A percentile compares a stretch with the other conserved stretches of the same genome.
Conservation (phyloP, 2,329 filamentous ascomycete species). For the Tolypocladium album region DNA sequence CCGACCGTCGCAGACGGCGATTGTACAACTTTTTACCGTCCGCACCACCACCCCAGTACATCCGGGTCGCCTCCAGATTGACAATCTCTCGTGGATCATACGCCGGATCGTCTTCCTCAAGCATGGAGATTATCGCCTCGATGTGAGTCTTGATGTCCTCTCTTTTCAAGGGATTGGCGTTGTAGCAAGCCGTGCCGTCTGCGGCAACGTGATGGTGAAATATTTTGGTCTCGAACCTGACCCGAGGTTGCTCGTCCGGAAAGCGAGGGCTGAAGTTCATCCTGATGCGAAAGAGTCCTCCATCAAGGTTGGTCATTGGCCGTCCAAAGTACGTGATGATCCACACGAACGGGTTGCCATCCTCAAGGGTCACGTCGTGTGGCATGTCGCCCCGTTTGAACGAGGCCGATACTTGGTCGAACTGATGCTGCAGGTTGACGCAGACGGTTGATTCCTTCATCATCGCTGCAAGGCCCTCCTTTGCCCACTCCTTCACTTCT, state of each 20-base stretch:
- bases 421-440: conserved; percentile 73
- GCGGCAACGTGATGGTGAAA: conserved; percentile 82
- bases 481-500: conserved; percentile 63
- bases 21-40: conserved; percentile 80
- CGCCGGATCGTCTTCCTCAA: conserved; percentile 81
- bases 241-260: conserved; percentile 78
- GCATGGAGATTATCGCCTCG: conserved; percentile 64
- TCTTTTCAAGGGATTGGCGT: conserved; percentile 42
- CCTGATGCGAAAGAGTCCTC: conserved; percentile 75
- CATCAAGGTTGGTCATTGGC: conserved; percentile 88
- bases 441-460: conserved; percentile 63
- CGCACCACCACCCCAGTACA: conserved; percentile 68
- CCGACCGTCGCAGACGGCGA: conserved; percentile 66
- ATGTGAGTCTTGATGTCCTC: conserved; percentile 80
- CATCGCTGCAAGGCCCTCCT: conserved; percentile 53
- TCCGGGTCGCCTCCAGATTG: conserved; percentile 71
- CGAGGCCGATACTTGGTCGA: conserved; percentile 66
- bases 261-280: conserved; percentile 75
- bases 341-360: conserved; percentile 87
- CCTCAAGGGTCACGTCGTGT: conserved; percentile 64
- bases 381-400: conserved; percentile 63
- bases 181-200: conserved; percentile 77
- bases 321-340: conserved; percentile 78
- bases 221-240: conserved; percentile 67
- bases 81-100: conserved; percentile 88